Conservation (phyloP, 345 rosid genomes). For the Gossypium mustelinum region DNA sequence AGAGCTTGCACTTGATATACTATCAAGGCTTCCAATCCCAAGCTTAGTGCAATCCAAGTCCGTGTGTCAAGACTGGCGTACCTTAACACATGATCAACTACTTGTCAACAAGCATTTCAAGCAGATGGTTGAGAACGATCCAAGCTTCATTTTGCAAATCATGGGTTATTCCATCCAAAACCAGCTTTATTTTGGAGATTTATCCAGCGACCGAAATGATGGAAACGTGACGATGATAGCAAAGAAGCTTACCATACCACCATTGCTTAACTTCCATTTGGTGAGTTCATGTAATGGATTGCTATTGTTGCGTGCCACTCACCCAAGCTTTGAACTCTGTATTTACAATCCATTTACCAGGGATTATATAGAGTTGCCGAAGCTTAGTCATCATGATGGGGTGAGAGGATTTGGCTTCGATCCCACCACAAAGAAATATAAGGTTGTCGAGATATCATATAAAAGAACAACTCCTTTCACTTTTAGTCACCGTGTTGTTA, state of each 20-base stretch:
- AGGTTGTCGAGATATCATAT: conserved; percentile 54
- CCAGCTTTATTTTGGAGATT: conserved; percentile 45
- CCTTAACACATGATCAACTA: conserved; percentile 32
- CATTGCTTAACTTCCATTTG: conserved; percentile 23
- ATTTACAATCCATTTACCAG: conserved; percentile 55
- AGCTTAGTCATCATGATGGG: conserved; percentile 31
- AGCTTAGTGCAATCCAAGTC: conserved; percentile 42
- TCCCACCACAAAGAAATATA: conserved; percentile 38
- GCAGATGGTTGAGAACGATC: conserved; percentile 16
- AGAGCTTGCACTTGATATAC: conserved; percentile 53
- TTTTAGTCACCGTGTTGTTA: not conserved
- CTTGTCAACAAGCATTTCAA: conserved; percentile 26
- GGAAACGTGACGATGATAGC: conserved; percentile 19
- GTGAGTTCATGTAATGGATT: conserved; percentile 60
- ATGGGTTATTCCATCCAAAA: conserved; percentile 44
- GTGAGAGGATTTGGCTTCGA: conserved; percentile 56
- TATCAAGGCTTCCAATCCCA: conserved; percentile 54
- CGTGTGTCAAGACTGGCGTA: conserved; percentile 45
- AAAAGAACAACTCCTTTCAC: conserved; percentile 6
- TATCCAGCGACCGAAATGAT: conserved; percentile 19
- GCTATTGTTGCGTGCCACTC: conserved; percentile 39
- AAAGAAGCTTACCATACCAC: conserved; percentile 32
- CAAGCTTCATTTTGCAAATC: conserved; percentile 54
- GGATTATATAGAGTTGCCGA: conserved; percentile 36
- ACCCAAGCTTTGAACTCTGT: conserved; percentile 14